Conservation (phyloP, 2,329 filamentous ascomycete species). For the Pyricularia grisea region DNA sequence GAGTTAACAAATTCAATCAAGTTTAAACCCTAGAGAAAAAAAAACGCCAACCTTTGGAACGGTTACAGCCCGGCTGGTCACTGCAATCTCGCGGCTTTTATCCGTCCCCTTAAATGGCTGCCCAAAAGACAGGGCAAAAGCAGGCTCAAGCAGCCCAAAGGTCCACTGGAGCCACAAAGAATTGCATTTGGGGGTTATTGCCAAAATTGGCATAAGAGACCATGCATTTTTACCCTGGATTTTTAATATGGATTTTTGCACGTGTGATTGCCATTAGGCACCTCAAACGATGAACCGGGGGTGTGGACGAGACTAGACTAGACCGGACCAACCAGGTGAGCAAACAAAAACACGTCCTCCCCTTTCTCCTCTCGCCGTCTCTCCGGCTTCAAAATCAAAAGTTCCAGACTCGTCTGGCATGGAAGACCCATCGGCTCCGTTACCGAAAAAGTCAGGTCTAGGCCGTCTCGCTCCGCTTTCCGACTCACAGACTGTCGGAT, state of each 20-base stretch:
- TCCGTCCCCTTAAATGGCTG: neutral
- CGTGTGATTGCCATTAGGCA: neutral
- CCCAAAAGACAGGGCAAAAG: neutral
- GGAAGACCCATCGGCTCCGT: neutral
- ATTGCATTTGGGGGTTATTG: neutral
- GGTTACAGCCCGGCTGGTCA: neutral
- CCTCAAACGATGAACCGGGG: neutral
- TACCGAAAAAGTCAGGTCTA: neutral
- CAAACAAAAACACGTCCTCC: neutral
- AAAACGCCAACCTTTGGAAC: neutral
- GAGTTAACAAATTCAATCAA: neutral
- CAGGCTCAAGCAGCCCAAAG: neutral
- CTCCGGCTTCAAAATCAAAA: neutral
- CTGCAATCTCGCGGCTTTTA: neutral
- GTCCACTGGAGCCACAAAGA: neutral
- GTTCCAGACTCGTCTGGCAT: neutral
- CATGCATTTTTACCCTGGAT: neutral
- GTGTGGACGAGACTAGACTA: neutral
- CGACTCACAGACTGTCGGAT: neutral
- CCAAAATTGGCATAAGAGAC: neutral
- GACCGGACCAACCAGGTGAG: neutral
- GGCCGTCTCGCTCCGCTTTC: neutral
- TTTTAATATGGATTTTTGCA: neutral
- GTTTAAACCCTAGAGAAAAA: neutral
- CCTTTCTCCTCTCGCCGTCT: neutral